A percentile compares a stretch with the other conserved stretches of the same genome.
These are phyloP conservation scores for Solanum chmielewskii DNA, from an alignment of 257 asterid genomes.

Conservation along the genomic window DNA sequence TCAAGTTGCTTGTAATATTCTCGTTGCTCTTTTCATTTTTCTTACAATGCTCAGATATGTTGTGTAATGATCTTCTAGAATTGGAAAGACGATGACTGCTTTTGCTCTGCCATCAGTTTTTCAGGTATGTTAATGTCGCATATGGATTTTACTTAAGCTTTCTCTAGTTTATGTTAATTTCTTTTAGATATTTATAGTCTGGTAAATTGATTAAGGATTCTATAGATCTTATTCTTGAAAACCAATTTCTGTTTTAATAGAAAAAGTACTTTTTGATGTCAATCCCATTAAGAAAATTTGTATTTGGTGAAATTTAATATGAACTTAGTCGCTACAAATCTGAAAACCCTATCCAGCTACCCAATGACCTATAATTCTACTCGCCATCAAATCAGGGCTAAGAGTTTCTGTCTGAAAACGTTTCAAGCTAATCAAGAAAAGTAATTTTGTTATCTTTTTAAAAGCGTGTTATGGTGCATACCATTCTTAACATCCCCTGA, in stretches of 20 bases:
- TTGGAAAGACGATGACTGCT: conserved; percentile 44
- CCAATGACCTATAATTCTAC: neutral
- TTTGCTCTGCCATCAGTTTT: conserved; percentile 10
- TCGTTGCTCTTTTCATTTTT: neutral
- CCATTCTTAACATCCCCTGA: conserved; percentile 11
- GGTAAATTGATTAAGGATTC: neutral
- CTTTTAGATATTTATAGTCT: neutral
- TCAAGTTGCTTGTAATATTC: no score
- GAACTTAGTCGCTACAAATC: neutral
- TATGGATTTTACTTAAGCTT: neutral
- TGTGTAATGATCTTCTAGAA: conserved; percentile 87
- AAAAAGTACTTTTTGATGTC: neutral
- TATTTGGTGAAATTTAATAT: neutral
- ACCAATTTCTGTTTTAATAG: neutral
- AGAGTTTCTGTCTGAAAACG: neutral
- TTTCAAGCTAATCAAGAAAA: no score
- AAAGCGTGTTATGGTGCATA: conserved; percentile 4
- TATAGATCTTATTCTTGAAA: neutral
- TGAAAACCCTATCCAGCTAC: neutral
- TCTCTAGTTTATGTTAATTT: neutral
- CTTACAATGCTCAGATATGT: conserved; percentile 84
- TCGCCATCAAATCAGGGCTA: neutral
- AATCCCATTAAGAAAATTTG: neutral
- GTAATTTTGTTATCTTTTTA: neutral
- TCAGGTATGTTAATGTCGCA: conserved; percentile 31